Evolutionary conservation across 805 yeast species (phyloP), one percentile per base, ranked within the genome.

Genomic region (Candida manassasensis): DNA sequence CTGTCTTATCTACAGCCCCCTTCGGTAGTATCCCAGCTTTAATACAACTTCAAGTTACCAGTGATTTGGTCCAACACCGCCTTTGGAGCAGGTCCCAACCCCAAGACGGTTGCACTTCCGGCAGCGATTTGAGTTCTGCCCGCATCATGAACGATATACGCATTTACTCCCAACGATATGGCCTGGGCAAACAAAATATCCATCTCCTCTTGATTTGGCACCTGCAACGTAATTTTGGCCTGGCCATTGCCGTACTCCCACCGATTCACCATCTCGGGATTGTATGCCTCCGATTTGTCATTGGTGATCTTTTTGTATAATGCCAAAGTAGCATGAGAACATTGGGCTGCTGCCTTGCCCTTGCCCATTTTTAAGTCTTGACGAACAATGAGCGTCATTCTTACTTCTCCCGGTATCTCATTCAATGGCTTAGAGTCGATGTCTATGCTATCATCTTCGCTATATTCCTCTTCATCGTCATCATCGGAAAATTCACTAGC

Each of bases 281-380:
- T 80, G 42, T 76, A 73, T 4, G 75, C 72, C 4, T 69, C 71
- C 2, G 76, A 66, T 3, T 64, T 53, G 4, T 75, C 71, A 25
- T 69, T 62, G 25, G 75, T 65, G 63, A 83, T 81, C 42, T 77
- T 61, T 50, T 84, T 80, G 60, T 84, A 93, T 47, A 93, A 78
- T 0, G 93, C 89, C 21, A 93, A 70, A 0, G 97, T 94, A n/a
- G 98, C 98, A 63, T 93, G 99, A 25, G 88, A 81, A 59, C 97
- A 90, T 55, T 93, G 99, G 4, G 98, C 98, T 4, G 97, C 97
- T 2, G 85, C 81, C 55, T 93, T 93, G 15, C 99, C 99, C 59
- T 86, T 87, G 21, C 83, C 79, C 97, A 93, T 93, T 28, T 78
- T 81, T 41, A 93, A 64, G 55, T 93, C 98, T 19, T 81, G 84